Percentiles rank a stretch among this genome's conserved stretches.
Evolutionary conservation across 495 filamentous ascomycete genomes (phyloP).

Genomic region (Aspergillus cristatus): DNA sequence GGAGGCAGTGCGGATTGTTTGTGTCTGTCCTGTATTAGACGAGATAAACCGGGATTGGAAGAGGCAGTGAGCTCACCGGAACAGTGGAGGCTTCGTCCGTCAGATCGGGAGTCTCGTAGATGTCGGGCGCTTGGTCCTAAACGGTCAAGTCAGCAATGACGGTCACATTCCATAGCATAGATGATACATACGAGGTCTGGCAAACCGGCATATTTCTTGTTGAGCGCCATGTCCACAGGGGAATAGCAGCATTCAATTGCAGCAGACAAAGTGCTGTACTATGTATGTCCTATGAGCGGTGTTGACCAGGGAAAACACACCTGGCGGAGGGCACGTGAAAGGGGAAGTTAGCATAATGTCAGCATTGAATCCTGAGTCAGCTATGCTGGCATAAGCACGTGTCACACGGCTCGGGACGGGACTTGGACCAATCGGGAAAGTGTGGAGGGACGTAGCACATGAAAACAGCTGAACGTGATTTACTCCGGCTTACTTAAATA

Average conservation of each 20-base stretch:
- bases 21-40: constrained; percentile 52
- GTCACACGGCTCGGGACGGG: background rate
- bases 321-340: too few species aligned
- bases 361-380: too few species aligned
- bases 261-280: too few species aligned
- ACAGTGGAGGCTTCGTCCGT: constrained; percentile 80
- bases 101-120: constrained; percentile 90
- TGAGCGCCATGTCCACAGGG: constrained; percentile 37
- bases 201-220: constrained; percentile 72
- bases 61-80: constrained; percentile 43
- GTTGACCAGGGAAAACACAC: too few species aligned
- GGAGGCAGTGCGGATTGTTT: constrained; percentile 56
- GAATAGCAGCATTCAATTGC: too few species aligned
- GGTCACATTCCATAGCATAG: constrained; percentile 1
- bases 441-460: background rate
- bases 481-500: background rate
- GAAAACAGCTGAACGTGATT: background rate
- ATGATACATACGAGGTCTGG: constrained; percentile 63
- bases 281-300: too few species aligned
- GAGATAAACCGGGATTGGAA: too few species aligned
- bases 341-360: too few species aligned
- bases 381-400: background rate
- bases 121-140: constrained; percentile 82
- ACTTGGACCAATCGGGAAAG: background rate
- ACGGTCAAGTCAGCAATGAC: constrained; percentile 7